Conservation (phyloP, 257 asterid genomes). For the Solanum paucissectum region DNA sequence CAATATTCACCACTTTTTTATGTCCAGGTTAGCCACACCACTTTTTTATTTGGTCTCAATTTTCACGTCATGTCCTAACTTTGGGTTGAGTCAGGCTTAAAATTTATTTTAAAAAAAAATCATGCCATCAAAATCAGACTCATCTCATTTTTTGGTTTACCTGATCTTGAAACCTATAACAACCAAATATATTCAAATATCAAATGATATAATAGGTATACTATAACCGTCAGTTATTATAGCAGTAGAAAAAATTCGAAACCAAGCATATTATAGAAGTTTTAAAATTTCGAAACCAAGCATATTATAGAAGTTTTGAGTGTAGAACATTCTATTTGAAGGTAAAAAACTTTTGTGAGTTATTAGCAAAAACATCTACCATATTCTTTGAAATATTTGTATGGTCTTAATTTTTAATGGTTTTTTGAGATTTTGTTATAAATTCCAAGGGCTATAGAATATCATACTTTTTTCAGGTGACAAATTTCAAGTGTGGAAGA, state of each 20-base stretch:
- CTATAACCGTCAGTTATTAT: no score
- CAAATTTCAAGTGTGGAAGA: constrained; percentile 63
- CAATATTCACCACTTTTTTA: constrained; percentile 56
- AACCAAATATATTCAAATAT: not conserved
- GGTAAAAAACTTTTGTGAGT: no score
- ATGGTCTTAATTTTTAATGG: not conserved
- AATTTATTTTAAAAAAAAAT: not conserved
- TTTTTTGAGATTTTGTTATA: not conserved
- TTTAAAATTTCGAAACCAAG: rapidly evolving
- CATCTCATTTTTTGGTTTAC: not conserved
- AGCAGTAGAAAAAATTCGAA: rapidly evolving
- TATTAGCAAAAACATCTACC: not conserved
- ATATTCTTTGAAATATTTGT: not conserved
- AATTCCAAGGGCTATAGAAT: not conserved
- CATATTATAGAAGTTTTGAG: not conserved
- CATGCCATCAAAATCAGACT: not conserved
- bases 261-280: not conserved
- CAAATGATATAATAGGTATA: not conserved
- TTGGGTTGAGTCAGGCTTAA: rapidly evolving
- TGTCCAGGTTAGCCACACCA: constrained; percentile 39
- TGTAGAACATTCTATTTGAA: no score
- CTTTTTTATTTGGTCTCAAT: not conserved
- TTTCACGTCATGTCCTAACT: not conserved
- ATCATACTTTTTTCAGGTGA: constrained; percentile 30
- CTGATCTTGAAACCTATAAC: not conserved